Conservation (phyloP, 768 basidiomycete species). For the Nidularia sp. region DNA sequence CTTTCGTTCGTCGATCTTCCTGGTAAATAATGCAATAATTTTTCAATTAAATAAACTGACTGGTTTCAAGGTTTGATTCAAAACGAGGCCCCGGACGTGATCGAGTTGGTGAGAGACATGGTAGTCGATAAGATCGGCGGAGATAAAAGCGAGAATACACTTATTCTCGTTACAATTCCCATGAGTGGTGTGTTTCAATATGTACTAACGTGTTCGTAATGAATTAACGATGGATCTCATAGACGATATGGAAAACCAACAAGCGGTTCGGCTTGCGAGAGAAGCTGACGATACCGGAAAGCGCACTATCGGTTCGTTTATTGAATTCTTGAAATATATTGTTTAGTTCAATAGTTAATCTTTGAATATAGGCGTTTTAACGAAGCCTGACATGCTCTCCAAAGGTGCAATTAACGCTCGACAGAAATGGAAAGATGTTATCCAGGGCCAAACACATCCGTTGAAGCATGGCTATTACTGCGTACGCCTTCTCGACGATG, state of each 20-base stretch:
- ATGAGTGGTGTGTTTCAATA: slow-evolving; percentile 45
- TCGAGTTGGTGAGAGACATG: slow-evolving; percentile 42
- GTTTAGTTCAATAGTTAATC: neutral
- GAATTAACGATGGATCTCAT: neutral
- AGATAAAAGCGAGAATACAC: slow-evolving; percentile 32
- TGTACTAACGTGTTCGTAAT: neutral
- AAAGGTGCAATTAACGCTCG: slow-evolving; percentile 35
- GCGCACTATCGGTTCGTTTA: slow-evolving; percentile 51
- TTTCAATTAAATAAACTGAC: slow-evolving; percentile 5
- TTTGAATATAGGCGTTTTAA: slow-evolving; percentile 52
- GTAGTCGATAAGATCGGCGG: slow-evolving; percentile 39
- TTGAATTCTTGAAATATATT: neutral
- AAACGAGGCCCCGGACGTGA: slow-evolving; percentile 33
- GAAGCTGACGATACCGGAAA: slow-evolving; percentile 48
- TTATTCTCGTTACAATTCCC: slow-evolving; percentile 65
- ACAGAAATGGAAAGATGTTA: slow-evolving; percentile 43
- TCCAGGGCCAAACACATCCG: slow-evolving; percentile 41
- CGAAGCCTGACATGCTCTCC: slow-evolving; percentile 60
- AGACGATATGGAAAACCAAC: slow-evolving; percentile 71
- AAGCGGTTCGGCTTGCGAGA: slow-evolving; percentile 48
- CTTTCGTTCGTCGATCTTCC: slow-evolving; percentile 53
- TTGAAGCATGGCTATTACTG: slow-evolving; percentile 62
- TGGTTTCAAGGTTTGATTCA: slow-evolving; percentile 49
- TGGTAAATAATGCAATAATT: slow-evolving; percentile 26
- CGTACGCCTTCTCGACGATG: slow-evolving; percentile 63